Conservation (phyloP, 495 filamentous ascomycete species). For the Letharia lupina region DNA sequence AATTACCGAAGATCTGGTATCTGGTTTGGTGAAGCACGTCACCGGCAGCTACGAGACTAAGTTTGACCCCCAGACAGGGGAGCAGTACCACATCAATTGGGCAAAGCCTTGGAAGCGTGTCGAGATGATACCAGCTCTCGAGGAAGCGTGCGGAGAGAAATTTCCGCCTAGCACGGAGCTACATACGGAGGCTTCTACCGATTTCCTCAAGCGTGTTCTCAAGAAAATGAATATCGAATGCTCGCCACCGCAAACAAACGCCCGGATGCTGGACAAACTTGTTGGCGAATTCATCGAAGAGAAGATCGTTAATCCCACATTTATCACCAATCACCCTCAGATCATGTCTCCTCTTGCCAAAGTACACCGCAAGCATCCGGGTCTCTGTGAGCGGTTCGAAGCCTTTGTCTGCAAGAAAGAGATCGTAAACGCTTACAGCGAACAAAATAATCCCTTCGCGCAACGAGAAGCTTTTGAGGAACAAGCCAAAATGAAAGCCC, state of each 20-base stretch:
- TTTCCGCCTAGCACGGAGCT: slow-evolving; percentile 86
- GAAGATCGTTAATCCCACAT: slow-evolving; percentile 89
- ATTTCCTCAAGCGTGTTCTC: slow-evolving; percentile 74
- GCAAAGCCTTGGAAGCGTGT: slow-evolving; percentile 85
- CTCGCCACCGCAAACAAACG: slow-evolving; percentile 81
- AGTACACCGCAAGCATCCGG: slow-evolving; percentile 70
- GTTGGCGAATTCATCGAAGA: slow-evolving; percentile 94
- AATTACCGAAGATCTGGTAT: slow-evolving; percentile 88
- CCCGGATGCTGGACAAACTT: slow-evolving; percentile 96
- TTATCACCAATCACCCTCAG: slow-evolving; percentile 88
- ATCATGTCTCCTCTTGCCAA: slow-evolving; percentile 99
- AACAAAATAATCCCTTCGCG: slow-evolving; percentile 95
- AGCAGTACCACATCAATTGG: slow-evolving; percentile 89
- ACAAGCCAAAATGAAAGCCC: slow-evolving; percentile 89
- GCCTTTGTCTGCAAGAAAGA: slow-evolving; percentile 97
- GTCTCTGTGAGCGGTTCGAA: slow-evolving; percentile 94
- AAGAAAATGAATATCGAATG: slow-evolving; percentile 90
- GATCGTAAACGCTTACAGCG: slow-evolving; percentile 93
- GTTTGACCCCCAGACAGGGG: slow-evolving; percentile 73
- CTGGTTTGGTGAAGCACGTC: slow-evolving; percentile 80
- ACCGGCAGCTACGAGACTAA: slow-evolving; percentile 77
- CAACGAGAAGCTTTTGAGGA: slow-evolving; percentile 92
- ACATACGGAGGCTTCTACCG: slow-evolving; percentile 77
- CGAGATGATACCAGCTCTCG: slow-evolving; percentile 93
- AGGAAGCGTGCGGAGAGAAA: slow-evolving; percentile 81